Base-by-base conservation (phyloP, 2,329 filamentous ascomycete genomes). In the Neofusicoccum kwambonambiense region DNA sequence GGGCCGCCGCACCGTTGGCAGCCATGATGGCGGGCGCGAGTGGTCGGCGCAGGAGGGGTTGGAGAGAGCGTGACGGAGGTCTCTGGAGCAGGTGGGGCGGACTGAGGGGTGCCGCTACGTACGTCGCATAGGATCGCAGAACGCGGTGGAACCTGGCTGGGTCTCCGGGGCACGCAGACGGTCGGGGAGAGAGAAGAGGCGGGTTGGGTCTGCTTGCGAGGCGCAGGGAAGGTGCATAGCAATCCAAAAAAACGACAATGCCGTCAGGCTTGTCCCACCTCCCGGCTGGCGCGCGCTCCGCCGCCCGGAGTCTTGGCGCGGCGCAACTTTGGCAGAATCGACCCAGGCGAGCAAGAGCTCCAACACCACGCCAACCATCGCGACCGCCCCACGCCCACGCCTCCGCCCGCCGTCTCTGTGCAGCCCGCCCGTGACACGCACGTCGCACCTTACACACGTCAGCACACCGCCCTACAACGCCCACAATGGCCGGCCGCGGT, bases 1-100 rank as follows among this genome's bases (percentile, higher is more conserved):
- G 85, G 69, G 83, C 80, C 70, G 83, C 82, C 76, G 84, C 87
- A 72, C 83, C 82, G 77, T 88, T 89, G 74, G 83, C 78, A 71
- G 90, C 89, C 91, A 94, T 94, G 76, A 67, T 80, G 70, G 37
- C 22, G 35, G 17, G 35, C 31, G 37, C 47, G 57, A 58, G 45
- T 57, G 22, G 52, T 52, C 44, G 44, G 65, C 45, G 58, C 42
- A 19, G 27, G 64, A 51, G 50, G 63, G 45, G 31, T 34, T 13
- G 60, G 22, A 39, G 39, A n/a, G 39, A 54, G 35, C 44, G 63
- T 61, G 63, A 61, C 52, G 47, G 63, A 47, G 54, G 63, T 65
- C 47, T 65, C 15, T 44, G 58, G 31, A 60, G 56, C 41, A 60
- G 52, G 62, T 64, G 62, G 62, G 62, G 62, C 62, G 62, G 62